Base-by-base conservation (phyloP, 805 yeast genomes). In the Scheffersomyces lignosus region DNA sequence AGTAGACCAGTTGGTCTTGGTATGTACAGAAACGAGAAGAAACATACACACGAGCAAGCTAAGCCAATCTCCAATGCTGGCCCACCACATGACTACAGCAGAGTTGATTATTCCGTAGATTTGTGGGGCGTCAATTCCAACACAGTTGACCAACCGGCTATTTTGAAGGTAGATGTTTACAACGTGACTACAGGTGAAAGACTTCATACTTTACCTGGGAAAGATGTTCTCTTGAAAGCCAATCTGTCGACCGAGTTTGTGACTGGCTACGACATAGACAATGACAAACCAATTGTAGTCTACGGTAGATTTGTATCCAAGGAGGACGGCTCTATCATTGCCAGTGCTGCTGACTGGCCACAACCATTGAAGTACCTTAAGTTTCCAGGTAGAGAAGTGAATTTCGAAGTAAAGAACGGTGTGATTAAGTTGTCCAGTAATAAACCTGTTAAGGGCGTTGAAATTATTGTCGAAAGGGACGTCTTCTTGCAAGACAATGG, bases 331-430 rank as follows among this genome's bases (percentile, higher is more conserved):
- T 24, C 47, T 1, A 39, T 52, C 4, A 42, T 70, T 22, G 60
- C 66, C 4, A 45, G 62, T 29, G 59, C 64, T 5, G 54, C 60
- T 4, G 74, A 72, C 44, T 75, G 80, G 79, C 79, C 80, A 0
- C 78, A 75, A 47, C 74, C 74, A 4, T 46, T 71, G 30, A 71
- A 71, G 40, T 58, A 66, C 45, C 49, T 68, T 18, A 49, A 50
- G 13, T 61, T 70, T 39, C 60, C 66, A 4, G 48, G 43, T 12
- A 37, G 62, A 17, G 18, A 47, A 2, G 60, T 62, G 4, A 29
- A 45, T 4, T 26, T 51, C 13, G 41, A 43, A 10, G 58, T 59
- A 7, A 44, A 43, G 2, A 54, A 54, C 12, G 67, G 57, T 5
- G 30, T 35, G 15, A 45, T 66, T 4, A 40, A 24, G 8, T 43